Conservation (phyloP, 2,329 filamentous ascomycete species). For the Aspergillus udagawae region DNA sequence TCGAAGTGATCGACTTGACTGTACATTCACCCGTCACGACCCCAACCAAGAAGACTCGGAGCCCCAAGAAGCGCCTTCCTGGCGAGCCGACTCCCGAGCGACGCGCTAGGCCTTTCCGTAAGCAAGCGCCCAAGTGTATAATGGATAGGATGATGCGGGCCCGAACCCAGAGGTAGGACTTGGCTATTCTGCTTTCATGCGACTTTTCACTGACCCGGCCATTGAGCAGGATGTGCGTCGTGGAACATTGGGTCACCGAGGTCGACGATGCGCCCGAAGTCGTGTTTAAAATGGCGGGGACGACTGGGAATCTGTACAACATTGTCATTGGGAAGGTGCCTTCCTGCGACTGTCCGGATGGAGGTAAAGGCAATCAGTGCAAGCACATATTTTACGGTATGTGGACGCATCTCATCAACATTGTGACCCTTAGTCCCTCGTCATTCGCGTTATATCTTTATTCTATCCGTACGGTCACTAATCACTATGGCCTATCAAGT, state of each 20-base stretch:
- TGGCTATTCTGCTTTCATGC: not conserved
- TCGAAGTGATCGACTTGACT: slow-evolving; percentile 16
- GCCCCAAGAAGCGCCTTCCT: slow-evolving; percentile 7
- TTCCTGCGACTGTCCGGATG: slow-evolving; percentile 54
- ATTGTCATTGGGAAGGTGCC: slow-evolving; percentile 52
- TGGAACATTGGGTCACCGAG: slow-evolving; percentile 46
- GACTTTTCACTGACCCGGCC: not conserved
- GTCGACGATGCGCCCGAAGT: slow-evolving; percentile 47
- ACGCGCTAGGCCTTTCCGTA: slow-evolving; percentile 38
- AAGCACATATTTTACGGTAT: slow-evolving; percentile 60
- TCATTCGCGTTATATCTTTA: slow-evolving; percentile 1
- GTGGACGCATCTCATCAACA: slow-evolving; percentile 8
- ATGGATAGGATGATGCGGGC: slow-evolving; percentile 47
- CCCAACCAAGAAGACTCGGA: slow-evolving; percentile 10
- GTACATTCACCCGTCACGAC: slow-evolving; percentile 3
- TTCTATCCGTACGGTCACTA: slow-evolving; percentile 7
- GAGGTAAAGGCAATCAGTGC: slow-evolving; percentile 55
- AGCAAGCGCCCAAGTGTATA: slow-evolving; percentile 44
- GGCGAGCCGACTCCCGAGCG: slow-evolving; percentile 30
- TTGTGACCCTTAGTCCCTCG: not conserved
- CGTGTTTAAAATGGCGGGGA: slow-evolving; percentile 54
- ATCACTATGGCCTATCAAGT: slow-evolving; percentile 36
- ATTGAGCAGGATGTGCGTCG: slow-evolving; percentile 50
- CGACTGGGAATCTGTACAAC: slow-evolving; percentile 61
- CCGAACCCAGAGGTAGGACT: slow-evolving; percentile 41